phyloP scores from a whole-genome alignment of 2,329 filamentous ascomycete genomes.

The Ascochyta clinopodiicola region DNA sequence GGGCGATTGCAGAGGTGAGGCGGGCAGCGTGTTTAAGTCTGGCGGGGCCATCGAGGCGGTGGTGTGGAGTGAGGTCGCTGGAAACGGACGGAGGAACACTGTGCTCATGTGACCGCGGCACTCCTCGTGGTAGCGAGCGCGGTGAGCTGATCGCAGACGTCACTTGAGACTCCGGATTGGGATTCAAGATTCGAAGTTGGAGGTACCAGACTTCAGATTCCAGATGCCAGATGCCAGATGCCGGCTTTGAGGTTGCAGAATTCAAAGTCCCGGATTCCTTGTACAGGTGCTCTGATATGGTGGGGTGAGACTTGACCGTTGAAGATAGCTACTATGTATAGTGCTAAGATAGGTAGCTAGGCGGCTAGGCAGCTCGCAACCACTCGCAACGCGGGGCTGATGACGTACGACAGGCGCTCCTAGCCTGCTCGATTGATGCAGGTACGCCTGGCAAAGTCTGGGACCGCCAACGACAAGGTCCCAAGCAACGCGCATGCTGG shows the following conservation, averaged over 20 bases:
- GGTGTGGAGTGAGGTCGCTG: conserved; percentile 18
- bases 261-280: too few relatives aligned
- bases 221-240: too few relatives aligned
- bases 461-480: background rate
- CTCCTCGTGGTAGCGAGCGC: conserved; percentile 2
- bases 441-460: conserved; percentile 6
- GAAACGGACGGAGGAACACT: background rate
- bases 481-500: conserved; percentile 6
- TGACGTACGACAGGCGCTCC: background rate
- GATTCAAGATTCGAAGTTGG: too few relatives aligned
- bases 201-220: too few relatives aligned
- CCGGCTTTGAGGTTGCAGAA: too few relatives aligned
- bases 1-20: conserved; percentile 52
- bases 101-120: conserved; percentile 6
- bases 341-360: too few relatives aligned
- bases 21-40: conserved; percentile 66
- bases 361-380: too few relatives aligned
- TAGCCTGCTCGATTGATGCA: conserved; percentile 5
- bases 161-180: too few relatives aligned
- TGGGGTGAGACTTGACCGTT: conserved; percentile 4
- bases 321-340: background rate
- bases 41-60: conserved; percentile 54
- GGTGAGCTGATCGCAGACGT: conserved; percentile 6
- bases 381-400: background rate
- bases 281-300: background rate